These are phyloP conservation scores for Daldinia sp. DNA, from an alignment of 2,329 filamentous ascomycete species.

Conservation along the genomic window DNA sequence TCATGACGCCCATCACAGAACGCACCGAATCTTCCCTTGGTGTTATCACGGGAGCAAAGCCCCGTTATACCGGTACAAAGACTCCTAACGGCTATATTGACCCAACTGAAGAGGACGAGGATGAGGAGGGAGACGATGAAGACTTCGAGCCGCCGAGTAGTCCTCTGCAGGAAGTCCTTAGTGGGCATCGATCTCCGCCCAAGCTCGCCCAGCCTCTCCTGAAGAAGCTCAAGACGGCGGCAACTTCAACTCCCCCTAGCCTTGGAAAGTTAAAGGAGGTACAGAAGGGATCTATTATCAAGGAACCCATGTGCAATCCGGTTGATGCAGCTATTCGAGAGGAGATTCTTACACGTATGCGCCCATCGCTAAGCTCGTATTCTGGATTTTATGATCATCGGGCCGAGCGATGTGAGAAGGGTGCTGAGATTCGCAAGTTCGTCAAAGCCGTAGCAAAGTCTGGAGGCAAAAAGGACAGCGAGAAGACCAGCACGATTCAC, in stretches of 20 bases:
- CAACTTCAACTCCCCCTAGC: slow-evolving; percentile 51
- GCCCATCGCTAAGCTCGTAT: slow-evolving; percentile 80
- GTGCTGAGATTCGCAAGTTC: slow-evolving; percentile 83
- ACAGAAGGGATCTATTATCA: slow-evolving; percentile 78
- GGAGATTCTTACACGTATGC: slow-evolving; percentile 78
- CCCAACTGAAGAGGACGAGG: slow-evolving; percentile 50
- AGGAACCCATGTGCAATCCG: slow-evolving; percentile 88
- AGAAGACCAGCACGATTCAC: slow-evolving; percentile 70
- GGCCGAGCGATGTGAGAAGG: slow-evolving; percentile 71
- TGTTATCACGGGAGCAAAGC: slow-evolving; percentile 68
- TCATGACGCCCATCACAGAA: slow-evolving; percentile 99
- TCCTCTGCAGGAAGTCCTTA: slow-evolving; percentile 75
- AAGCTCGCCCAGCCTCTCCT: slow-evolving; percentile 65
- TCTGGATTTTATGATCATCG: slow-evolving; percentile 83
- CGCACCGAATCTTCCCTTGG: slow-evolving; percentile 90
- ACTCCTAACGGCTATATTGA: slow-evolving; percentile 74
- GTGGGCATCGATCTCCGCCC: slow-evolving; percentile 61
- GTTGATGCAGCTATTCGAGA: slow-evolving; percentile 80
- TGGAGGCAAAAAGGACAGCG: slow-evolving; percentile 63
- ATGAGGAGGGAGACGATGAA: slow-evolving; percentile 51
- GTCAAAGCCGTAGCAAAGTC: slow-evolving; percentile 74
- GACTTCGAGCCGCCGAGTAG: slow-evolving; percentile 69
- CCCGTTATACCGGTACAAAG: slow-evolving; percentile 74
- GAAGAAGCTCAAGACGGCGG: slow-evolving; percentile 56
- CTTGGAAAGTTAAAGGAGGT: slow-evolving; percentile 55